Base-by-base conservation (phyloP, 2,329 filamentous ascomycete species). In the Pyrenochaeta sp. region DNA sequence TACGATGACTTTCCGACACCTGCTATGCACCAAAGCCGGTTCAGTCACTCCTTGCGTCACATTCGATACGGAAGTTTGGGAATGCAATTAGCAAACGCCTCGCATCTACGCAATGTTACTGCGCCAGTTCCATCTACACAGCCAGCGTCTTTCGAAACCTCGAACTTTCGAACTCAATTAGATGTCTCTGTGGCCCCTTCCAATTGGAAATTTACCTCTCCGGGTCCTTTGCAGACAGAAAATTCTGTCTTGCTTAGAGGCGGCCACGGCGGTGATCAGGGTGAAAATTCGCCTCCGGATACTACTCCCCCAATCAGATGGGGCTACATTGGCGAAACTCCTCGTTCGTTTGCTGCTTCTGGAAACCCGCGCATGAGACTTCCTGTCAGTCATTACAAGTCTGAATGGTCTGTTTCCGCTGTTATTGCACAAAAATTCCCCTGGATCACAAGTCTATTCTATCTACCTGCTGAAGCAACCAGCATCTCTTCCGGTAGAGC, bases 1-100 rank as follows among this genome's bases (percentile, higher is more conserved):
- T 60, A 63, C 22, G 53, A 53, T 18, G 46, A 45, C 17, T 40
- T 48, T 10, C 26, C 44, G 5, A 32, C 44, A 18, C 13, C 44
- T 0, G 26, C 24, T 13, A 18, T 35, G 8, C 42, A 46, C 1
- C 41, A 44, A 20, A 38, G 35, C 27, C 44, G 35, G 2, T 55
- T 30, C 22, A 27, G 14, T 7, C 20, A 29, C 24, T 17, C 26
- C 9, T 22, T 8, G 7, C 46, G 23, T 29, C 44, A 30, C 3
- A 39, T 29, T 13, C 41, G 45, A 1, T 50, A 51, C n/a, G 44
- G 52, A 7, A 38, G 35, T 18, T 24, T 53, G n/a, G 44, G 41
- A 3, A 46, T 29, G 15, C 37, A 35, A 22, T 39, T 48, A 15
- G 32, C 24, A n/a, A 46, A 30, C 4, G 9, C 38, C 6, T 39